phyloP scores from a whole-genome alignment of 2,329 filamentous ascomycete species.

The Calonectria fujianensis region DNA sequence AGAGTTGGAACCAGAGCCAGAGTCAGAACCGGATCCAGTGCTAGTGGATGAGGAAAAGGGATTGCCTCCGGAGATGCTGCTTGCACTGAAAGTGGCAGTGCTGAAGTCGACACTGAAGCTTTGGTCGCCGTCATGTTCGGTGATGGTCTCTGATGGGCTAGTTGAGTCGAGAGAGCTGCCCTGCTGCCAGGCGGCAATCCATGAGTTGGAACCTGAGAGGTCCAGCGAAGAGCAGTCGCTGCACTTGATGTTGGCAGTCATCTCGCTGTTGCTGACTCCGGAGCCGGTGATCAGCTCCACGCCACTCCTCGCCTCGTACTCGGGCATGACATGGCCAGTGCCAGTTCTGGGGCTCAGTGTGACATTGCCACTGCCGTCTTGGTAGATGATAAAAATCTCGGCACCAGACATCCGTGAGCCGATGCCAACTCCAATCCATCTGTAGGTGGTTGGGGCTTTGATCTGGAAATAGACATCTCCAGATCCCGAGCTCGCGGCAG shows the following conservation, averaged over 20 bases:
- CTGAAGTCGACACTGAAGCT: constrained; percentile 70
- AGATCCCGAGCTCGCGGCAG: constrained; percentile 66
- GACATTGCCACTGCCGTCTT: constrained; percentile 74
- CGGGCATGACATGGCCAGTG: constrained; percentile 68
- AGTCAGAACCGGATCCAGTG: constrained; percentile 30
- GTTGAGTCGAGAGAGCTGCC: constrained; percentile 68
- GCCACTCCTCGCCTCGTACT: constrained; percentile 64
- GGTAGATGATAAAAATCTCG: constrained; percentile 79
- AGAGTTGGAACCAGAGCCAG: constrained; percentile 29
- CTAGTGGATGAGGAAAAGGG: constrained; percentile 65
- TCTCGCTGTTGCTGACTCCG: constrained; percentile 70
- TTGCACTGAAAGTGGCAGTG: constrained; percentile 65
- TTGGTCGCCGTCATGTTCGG: constrained; percentile 66
- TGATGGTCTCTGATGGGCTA: constrained; percentile 63
- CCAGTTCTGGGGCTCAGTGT: constrained; percentile 76
- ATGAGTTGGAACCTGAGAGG: constrained; percentile 64
- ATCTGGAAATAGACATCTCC: constrained; percentile 79
- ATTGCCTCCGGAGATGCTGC: constrained; percentile 63
- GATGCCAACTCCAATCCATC: constrained; percentile 76
- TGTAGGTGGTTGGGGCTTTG: constrained; percentile 69
- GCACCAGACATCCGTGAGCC: constrained; percentile 73
- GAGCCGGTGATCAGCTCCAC: constrained; percentile 76
- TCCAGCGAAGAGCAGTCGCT: constrained; percentile 70
- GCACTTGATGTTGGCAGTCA: constrained; percentile 77
- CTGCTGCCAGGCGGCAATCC: constrained; percentile 74